These are phyloP conservation scores for Tympanopsis confertula DNA, from an alignment of 2,329 filamentous ascomycete species.

Conservation along the genomic window DNA sequence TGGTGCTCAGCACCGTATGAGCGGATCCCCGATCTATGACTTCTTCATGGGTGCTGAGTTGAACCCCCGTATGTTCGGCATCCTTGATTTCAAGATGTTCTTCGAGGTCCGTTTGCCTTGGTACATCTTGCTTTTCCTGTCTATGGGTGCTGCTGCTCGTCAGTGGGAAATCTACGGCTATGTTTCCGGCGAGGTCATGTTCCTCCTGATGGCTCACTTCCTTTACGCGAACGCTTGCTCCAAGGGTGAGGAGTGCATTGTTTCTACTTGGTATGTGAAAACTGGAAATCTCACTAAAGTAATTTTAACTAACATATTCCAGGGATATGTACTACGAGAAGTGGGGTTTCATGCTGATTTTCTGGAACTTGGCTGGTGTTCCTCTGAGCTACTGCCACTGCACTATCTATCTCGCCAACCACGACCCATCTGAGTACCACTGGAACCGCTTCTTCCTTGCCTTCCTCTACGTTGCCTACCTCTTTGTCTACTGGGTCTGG, in stretches of 20 bases:
- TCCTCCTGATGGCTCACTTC: conserved; percentile 69
- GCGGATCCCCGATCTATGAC: conserved; percentile 68
- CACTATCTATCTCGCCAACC: conserved; percentile 69
- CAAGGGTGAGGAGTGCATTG: conserved; percentile 73
- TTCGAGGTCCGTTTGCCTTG: conserved; percentile 78
- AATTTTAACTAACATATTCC: not conserved
- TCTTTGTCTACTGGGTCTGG: conserved; percentile 75
- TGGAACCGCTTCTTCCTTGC: conserved; percentile 54
- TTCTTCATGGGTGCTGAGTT: conserved; percentile 87
- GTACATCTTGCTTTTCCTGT: conserved; percentile 68
- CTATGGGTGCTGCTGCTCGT: conserved; percentile 55
- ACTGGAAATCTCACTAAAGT: not conserved
- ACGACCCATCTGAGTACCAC: conserved; percentile 55
- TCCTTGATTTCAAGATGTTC: conserved; percentile 88
- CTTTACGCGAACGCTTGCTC: conserved; percentile 73
- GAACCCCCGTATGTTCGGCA: conserved; percentile 69
- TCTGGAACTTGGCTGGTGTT: conserved; percentile 78
- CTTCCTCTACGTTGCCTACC: conserved; percentile 49
- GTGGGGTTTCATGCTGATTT: conserved; percentile 81
- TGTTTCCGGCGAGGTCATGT: conserved; percentile 61
- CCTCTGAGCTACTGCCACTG: conserved; percentile 76
- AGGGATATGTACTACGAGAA: conserved; percentile 85
- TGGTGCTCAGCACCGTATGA: conserved; percentile 60
- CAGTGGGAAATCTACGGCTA: conserved; percentile 72
- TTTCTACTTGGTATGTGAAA: conserved; percentile 48